Conservation (phyloP, 352 stramenopile genomes). For the Globisporangium mamillatum region DNA sequence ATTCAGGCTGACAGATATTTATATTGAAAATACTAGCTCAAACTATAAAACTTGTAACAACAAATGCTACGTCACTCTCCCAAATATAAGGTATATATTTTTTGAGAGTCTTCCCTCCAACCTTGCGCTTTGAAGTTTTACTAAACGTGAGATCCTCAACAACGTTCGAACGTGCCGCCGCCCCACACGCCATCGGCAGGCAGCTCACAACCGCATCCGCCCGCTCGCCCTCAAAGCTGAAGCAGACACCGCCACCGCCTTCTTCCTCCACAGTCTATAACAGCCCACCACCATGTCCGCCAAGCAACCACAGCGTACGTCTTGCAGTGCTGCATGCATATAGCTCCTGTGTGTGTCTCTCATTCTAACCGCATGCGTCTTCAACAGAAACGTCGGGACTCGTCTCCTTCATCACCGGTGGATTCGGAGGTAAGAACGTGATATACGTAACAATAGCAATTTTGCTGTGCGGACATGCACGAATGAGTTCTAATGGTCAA, state of each 20-base stretch:
- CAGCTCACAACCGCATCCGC: conserved; percentile 13
- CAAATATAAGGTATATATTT: not conserved
- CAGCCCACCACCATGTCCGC: conserved; percentile 31
- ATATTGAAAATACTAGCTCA: too few species aligned
- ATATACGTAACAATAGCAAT: not conserved
- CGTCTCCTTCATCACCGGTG: conserved; percentile 93
- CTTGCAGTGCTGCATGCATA: not conserved
- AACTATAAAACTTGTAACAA: too few species aligned
- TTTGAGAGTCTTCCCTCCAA: not conserved
- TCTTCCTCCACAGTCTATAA: conserved; percentile 7
- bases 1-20: too few species aligned
- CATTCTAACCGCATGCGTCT: not conserved
- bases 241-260: conserved; percentile 10
- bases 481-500: not conserved
- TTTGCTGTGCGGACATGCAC: not conserved
- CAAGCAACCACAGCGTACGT: conserved; percentile 24
- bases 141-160: conserved; percentile 37
- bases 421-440: conserved; percentile 77
- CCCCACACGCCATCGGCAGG: not conserved
- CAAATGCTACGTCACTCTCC: too few species aligned
- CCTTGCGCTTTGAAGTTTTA: conserved; percentile 15
- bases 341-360: not conserved
- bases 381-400: conserved; percentile 71
- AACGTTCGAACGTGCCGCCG: conserved; percentile 30
- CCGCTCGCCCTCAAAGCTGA: conserved; percentile 13